Percentiles rank a stretch among this genome's conserved stretches.
Conservation (phyloP, 1,284 basidiomycete species). For the Vanrija sp. region DNA sequence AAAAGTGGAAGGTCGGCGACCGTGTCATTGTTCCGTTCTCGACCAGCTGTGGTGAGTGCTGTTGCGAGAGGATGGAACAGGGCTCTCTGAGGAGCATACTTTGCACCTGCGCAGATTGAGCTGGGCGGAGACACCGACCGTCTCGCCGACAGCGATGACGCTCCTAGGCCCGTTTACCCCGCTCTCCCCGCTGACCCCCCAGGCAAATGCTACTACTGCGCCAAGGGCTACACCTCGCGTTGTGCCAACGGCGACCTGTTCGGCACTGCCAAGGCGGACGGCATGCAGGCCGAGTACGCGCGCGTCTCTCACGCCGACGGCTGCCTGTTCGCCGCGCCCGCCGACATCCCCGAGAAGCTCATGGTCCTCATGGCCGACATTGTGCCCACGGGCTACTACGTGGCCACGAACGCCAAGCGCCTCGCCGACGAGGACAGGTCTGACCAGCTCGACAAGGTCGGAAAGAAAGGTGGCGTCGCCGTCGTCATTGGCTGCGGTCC, state of each 20-base stretch:
- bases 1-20: constrained; percentile 67
- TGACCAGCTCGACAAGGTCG: background rate
- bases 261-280: constrained; percentile 61
- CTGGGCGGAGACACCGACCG: background rate
- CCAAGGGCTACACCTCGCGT: constrained; percentile 68
- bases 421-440: constrained; percentile 29
- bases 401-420: constrained; percentile 45
- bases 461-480: constrained; percentile 31
- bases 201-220: constrained; percentile 57
- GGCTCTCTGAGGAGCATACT: background rate
- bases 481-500: constrained; percentile 53
- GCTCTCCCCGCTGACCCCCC: background rate
- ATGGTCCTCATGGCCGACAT: constrained; percentile 52
- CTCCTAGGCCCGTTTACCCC: too few relatives aligned
- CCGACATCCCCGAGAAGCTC: constrained; percentile 42
- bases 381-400: constrained; percentile 50
- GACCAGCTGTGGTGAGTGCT: constrained; percentile 68
- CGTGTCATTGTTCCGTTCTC: constrained; percentile 85
- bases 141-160: too few relatives aligned
- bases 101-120: background rate
- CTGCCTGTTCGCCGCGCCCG: constrained; percentile 46
- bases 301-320: constrained; percentile 59
- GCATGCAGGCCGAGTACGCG: constrained; percentile 82
- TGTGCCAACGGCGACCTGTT: constrained; percentile 54
- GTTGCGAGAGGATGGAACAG: too few relatives aligned